Evolutionary conservation across 371 early-diverging fungal species (phyloP).

Genomic region (Mortierella sp.): DNA sequence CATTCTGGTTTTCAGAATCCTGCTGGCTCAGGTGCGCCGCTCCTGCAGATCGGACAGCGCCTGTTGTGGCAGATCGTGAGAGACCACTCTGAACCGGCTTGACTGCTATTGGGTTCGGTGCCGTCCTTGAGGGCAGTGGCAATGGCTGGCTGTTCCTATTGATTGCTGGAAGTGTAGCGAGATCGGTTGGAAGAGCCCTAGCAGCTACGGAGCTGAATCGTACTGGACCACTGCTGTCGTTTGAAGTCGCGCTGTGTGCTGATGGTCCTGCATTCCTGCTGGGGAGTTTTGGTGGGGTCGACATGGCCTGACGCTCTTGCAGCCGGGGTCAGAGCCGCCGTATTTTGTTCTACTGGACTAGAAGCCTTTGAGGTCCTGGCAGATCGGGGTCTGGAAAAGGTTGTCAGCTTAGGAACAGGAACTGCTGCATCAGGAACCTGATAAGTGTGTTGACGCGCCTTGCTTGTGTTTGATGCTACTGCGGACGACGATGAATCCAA

Average conservation of each 20-base stretch:
- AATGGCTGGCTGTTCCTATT: constrained; percentile 42
- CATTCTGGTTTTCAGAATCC: background rate
- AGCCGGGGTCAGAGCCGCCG: background rate
- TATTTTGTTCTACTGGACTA: constrained; percentile 13
- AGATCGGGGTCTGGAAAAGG: constrained; percentile 51
- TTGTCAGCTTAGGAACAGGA: constrained; percentile 51
- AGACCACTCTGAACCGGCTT: background rate
- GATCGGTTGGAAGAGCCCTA: background rate
- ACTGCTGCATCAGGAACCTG: constrained; percentile 35
- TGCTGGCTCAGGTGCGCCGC: background rate
- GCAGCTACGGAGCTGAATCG: constrained; percentile 33
- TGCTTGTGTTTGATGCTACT: background rate
- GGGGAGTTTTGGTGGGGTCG: constrained; percentile 41
- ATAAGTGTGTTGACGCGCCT: constrained; percentile 9
- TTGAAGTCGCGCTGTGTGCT: background rate
- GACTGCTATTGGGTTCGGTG: background rate
- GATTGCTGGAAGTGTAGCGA: constrained; percentile 32
- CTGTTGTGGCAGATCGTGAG: constrained; percentile 12
- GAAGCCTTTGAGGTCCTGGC: constrained; percentile 39
- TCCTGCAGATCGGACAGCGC: background rate
- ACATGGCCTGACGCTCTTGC: background rate
- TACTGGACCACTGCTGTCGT: constrained; percentile 25
- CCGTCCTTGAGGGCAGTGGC: constrained; percentile 34
- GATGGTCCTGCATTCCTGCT: constrained; percentile 15
- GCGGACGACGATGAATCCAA: constrained; percentile 1